Base-by-base conservation (phyloP, 2,329 filamentous ascomycete species). In the Neopestalotiopsis clavispora region DNA sequence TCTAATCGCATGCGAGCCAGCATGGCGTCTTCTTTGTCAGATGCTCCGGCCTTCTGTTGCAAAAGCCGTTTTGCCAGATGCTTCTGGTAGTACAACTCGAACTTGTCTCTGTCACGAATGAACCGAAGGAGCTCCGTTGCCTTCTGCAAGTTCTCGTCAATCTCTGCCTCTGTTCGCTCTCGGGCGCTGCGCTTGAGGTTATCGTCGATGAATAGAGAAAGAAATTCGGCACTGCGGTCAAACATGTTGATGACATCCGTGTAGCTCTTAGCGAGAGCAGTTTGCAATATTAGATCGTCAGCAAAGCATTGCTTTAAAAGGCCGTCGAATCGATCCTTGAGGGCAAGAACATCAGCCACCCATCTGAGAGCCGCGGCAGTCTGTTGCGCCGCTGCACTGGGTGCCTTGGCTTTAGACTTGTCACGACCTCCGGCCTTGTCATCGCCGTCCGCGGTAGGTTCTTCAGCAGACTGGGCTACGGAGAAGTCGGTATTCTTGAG, bases 21-120 rank as follows among this genome's bases (percentile, higher is more conserved):
- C 89, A 99, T 97, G 76, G 96, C 92, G 78, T 95, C 95, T 81
- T 99, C 96, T 0, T 94, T 94, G 75, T 98, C 95, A 72, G 94
- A 91, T 77, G 93, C 97, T 73, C 97, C 91, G 0, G 94, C 95
- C 75, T 96, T 97, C 77, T 92, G 93, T 82, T 96, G 93, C 20
- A 99, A 85, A 57, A 99, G 84, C 65, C 96, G 90, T 69, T 94
- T 92, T 59, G 94, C 95, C 30, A 99, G 87, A 81, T 99, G 96
- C 78, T 97, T 97, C 84, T 98, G 97, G 84, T 99, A 98, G 80
- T 99, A 99, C 4, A 93, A 90, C 82, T 99, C 95, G 76, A 99
- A 98, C 73, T 97, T 86, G 78, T 99, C 96, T 81, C 95, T 96
- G 76, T 98, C 95, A 67, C 91, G 89, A 49, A 99, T 88, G 74